Base-by-base conservation (phyloP, 129 eudicot genomes). In the Centella asiatica region DNA sequence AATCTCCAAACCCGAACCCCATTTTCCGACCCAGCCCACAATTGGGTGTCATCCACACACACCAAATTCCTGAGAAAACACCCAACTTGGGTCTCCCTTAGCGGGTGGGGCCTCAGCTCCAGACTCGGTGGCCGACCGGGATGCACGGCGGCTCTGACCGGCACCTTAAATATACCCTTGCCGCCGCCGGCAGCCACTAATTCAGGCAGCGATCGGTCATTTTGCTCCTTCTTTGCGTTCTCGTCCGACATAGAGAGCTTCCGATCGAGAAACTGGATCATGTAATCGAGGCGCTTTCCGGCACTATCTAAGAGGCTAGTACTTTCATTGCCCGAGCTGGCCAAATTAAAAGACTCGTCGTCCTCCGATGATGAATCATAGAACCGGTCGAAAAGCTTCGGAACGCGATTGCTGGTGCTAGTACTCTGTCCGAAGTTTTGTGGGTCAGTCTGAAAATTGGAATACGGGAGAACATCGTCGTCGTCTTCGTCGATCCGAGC, bases 1-100 rank as follows among this genome's bases (percentile, higher is more conserved):
- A 76, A 67, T 40, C 80, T 77, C 94, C 90, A 92, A 34, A 74
- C 68, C 72, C 96, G 65, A 53, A 87, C 72, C 13, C 95, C 96
- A 32, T 80, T 56, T 74, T 87, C 99, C 25, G 88, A 72, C 37
- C 96, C 99, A 14, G 76, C 87, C 99, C 96, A 87, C 50, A 92
- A 31, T 61, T 80, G 78, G 57, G 46, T 28, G 40, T 78, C 86
- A 55, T 47, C 76, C n/a, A 66, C 80, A 18, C 79, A 78, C 19
- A 56, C 74, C 39, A 92, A 42, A 18, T 55, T 60, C 86, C 96
- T 74, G 65, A 92, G 62, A 5, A 74, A 80, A 22, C 79, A 24
- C 32, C 92, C 96, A 47, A 87, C 32, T 57, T 92, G 95, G 1
- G 76, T 80, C 45, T 92, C 96, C 54, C 85, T 63, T 45, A 76